phyloP scores from a whole-genome alignment of 495 filamentous ascomycete genomes.

The Acidiella bohemica region DNA sequence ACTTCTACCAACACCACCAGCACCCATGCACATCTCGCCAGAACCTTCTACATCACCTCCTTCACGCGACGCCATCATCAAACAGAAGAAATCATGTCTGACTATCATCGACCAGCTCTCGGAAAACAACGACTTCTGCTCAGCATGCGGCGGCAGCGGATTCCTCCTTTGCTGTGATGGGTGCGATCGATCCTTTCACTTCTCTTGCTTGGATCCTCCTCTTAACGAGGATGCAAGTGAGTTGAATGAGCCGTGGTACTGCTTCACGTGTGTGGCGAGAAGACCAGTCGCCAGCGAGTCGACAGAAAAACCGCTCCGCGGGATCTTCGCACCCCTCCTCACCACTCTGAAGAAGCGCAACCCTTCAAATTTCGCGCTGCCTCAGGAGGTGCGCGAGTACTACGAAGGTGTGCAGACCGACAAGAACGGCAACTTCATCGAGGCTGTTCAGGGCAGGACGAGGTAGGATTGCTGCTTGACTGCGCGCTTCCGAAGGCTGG shows the following conservation, averaged over 20 bases:
- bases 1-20: constrained; percentile 10
- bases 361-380: constrained; percentile 60
- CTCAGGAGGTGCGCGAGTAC: constrained; percentile 50
- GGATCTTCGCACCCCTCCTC: constrained; percentile 47
- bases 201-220: constrained; percentile 69
- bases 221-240: constrained; percentile 48
- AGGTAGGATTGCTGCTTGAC: constrained; percentile 23
- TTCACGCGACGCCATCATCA: not conserved
- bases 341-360: constrained; percentile 47
- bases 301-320: constrained; percentile 25
- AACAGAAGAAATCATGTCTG: constrained; percentile 6
- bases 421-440: constrained; percentile 66
- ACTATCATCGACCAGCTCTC: constrained; percentile 34
- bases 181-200: constrained; percentile 77
- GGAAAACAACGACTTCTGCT: constrained; percentile 82
- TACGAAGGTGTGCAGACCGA: constrained; percentile 64
- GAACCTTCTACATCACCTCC: constrained; percentile 6
- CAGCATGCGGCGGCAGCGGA: constrained; percentile 68
- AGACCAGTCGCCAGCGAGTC: constrained; percentile 26
- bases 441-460: constrained; percentile 32
- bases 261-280: constrained; percentile 50
- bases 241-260: constrained; percentile 67
- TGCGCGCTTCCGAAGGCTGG: not conserved
- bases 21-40: constrained; percentile 16
- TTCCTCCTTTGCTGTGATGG: constrained; percentile 83